A percentile compares a stretch with the other conserved stretches of the same genome.
phyloP scores from a whole-genome alignment of 129 eudicot species.

The Pulicaria dysenterica region DNA sequence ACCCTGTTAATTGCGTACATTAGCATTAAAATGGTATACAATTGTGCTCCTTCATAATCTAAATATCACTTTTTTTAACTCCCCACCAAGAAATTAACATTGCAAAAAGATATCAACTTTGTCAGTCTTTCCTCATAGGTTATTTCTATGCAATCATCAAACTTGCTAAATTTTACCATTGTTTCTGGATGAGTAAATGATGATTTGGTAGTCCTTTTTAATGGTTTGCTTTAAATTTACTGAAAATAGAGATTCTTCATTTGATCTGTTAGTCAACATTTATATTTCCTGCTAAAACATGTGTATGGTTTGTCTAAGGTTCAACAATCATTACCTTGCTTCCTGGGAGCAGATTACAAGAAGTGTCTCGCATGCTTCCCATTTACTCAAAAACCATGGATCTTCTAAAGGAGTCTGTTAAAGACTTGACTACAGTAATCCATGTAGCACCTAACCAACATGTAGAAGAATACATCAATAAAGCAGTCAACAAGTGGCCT shows the following conservation, averaged over 20 bases:
- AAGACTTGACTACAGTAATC: constrained; percentile 53
- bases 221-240: no score
- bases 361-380: constrained; percentile 89
- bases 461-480: constrained; percentile 61
- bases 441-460: constrained; percentile 88
- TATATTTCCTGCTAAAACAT: not conserved
- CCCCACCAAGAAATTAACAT: no score
- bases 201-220: no score
- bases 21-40: no score
- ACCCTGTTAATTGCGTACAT: no score
- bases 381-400: constrained; percentile 64
- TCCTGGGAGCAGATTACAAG: constrained; percentile 96
- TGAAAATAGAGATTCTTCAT: not conserved
- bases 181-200: no score
- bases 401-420: constrained; percentile 46
- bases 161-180: no score
- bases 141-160: no score
- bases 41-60: no score
- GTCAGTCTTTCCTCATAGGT: no score
- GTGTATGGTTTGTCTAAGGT: constrained; percentile 40
- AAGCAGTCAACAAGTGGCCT: constrained; percentile 51
- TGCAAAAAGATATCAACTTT: no score
- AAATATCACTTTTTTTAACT: no score
- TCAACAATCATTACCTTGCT: constrained; percentile 62
- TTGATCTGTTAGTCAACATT: constrained; percentile 1